phyloP scores from a whole-genome alignment of 2,329 filamentous ascomycete genomes.

The Reticulascus tulasneorum region DNA sequence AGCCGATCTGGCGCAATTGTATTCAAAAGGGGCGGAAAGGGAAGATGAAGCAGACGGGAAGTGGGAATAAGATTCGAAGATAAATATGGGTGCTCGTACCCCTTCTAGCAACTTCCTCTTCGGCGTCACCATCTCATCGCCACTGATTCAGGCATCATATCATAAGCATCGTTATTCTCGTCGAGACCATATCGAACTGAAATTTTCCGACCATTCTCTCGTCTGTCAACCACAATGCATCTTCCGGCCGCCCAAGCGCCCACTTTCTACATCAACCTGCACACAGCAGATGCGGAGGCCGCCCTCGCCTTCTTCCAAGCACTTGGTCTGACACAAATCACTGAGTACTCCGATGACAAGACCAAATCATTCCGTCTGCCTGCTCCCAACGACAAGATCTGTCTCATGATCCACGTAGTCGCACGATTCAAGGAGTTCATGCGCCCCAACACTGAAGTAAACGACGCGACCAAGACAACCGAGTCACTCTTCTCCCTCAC shows the following conservation, averaged over 20 bases:
- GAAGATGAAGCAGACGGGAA: too few species aligned
- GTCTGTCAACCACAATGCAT: too few species aligned
- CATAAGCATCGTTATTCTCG: too few species aligned
- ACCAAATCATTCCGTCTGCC: slow-evolving; percentile 16
- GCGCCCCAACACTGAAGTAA: slow-evolving; percentile 12
- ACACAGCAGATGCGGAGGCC: slow-evolving; percentile 1
- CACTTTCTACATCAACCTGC: slow-evolving; percentile 9
- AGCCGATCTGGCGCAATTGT: too few species aligned
- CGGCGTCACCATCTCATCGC: too few species aligned
- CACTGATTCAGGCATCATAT: too few species aligned
- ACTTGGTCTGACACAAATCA: slow-evolving; percentile 9
- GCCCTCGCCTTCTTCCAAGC: slow-evolving; percentile 12
- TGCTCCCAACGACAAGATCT: slow-evolving; percentile 15
- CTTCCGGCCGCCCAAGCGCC: background rate
- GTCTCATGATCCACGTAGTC: slow-evolving; percentile 17
- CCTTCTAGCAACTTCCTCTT: too few species aligned
- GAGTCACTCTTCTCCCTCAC: slow-evolving; percentile 14
- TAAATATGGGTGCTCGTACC: too few species aligned
- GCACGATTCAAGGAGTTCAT: slow-evolving; percentile 17
- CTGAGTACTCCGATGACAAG: slow-evolving; percentile 11
- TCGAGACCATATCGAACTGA: too few species aligned
- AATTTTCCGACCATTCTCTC: too few species aligned
- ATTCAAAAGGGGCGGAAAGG: too few species aligned
- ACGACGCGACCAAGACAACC: slow-evolving; percentile 13
- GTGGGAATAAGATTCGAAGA: too few species aligned